Evolutionary conservation across 2,329 filamentous ascomycete genomes (phyloP), one percentile per base, ranked within the genome.

Genomic region (Diplodia scrobiculata): DNA sequence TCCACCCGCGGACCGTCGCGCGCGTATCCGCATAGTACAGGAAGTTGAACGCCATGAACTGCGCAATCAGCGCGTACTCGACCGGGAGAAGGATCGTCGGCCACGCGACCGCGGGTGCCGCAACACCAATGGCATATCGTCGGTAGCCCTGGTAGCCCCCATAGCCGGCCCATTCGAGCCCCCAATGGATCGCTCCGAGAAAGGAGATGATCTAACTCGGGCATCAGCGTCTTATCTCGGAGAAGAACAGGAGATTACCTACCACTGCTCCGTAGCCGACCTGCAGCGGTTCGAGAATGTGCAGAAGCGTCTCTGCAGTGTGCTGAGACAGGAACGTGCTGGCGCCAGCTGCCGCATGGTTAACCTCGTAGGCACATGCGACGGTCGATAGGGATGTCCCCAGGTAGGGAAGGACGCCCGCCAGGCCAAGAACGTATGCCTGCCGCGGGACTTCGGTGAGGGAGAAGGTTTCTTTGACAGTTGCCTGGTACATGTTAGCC

Each of bases 141-240:
- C 87, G 87, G 72, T 90, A 91, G 63, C 91, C 90, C 66, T 90
- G 88, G 68, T 84, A 72, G 73, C 86, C 78, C 78, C 88, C 80
- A 76, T 83, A 88, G 79, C 89, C 81, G 60, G 90, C 90, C 77
- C 89, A 96, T 79, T 97, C 92, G 19, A 97, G 83, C 66, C 93
- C 93, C 90, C 94, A 97, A 79, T 97, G 94, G 73, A 97, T 88
- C 38, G 93, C 93, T 52, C 94, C 94, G 1, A 97, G 86, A 83
- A 97, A 97, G 32, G 92, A 96, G 72, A 97, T 90, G 72, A 97
- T 95, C 87, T 90, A 69, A 32, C 6, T 47, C 19, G 58, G 55
- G 27, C 55, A 55, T 54, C 19, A 59, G 48, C 29, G 25, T 38
- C 10, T 10, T 21, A 13, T 45, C 62, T 64, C 60, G 47, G 38